Base-by-base conservation (phyloP, 176 grass and related monocot genomes). In the Lolium perenne region DNA sequence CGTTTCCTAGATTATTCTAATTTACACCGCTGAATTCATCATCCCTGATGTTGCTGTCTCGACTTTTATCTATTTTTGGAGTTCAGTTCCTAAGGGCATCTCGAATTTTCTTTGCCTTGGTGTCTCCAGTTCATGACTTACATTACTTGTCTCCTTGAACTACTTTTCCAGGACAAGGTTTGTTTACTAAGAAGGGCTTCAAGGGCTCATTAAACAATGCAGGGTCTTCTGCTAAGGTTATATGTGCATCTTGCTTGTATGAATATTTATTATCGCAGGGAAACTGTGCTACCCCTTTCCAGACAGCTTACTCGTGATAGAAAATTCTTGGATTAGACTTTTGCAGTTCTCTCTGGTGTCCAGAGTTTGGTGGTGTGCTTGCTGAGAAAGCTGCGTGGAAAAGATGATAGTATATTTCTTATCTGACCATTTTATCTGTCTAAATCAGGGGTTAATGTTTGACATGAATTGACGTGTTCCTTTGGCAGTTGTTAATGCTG, bases 171-270 rank as follows among this genome's bases (percentile, higher is more conserved):
- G 91, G 93, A 64, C 92, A 92, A 94, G 96, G 96, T 40, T 82
- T 98, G 84, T 18, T 98, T 76, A 89, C 77, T 66, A 95, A 95
- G 75, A 98, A 94, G 80, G 93, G 96, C 18, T 91, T 95, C 70
- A 95, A 71, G 81, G 96, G 96, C 14, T 98, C 96, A 14, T 92
- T 98, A 64, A 81, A 49, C 73, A 91, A 84, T 21, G 93, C 93
- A 47, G 96, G 96, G 26, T 86, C 91, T 45, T 94, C 96, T 87
- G 91, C 96, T 41, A 98, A 98, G 90, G 96, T 95, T 89, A 76
- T 86, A 51, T 82, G 20, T 29, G 40, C 38, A 70, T 70, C 13
- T 48, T 91, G 13, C 45, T 15, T 66, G 17, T 80, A 25, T 43
- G 54, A 45, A 35, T 71, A 80, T 43, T 4, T 70, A n/a, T 77